These are phyloP conservation scores for Kitagawia praeruptora DNA, from an alignment of 129 eudicot genomes.

Conservation along the genomic window DNA sequence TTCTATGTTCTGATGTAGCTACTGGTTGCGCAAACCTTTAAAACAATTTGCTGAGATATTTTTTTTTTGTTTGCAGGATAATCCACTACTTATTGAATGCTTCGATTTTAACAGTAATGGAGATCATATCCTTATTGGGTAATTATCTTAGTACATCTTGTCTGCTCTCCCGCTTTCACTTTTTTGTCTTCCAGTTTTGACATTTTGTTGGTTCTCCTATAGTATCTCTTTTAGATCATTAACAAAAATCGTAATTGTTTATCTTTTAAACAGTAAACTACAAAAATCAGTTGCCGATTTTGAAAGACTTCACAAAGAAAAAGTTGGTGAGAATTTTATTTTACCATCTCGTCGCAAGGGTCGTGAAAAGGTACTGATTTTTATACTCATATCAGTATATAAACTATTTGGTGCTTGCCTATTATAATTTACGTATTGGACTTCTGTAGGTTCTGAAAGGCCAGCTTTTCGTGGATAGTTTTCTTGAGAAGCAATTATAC, in stretches of 20 bases:
- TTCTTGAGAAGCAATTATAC: slow-evolving; percentile 50
- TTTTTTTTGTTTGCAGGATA: slow-evolving; percentile 40
- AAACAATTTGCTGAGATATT: not conserved
- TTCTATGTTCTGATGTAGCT: not conserved
- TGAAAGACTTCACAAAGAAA: slow-evolving; percentile 51
- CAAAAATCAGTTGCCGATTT: slow-evolving; percentile 65
- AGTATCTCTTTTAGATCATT: not conserved
- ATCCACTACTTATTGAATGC: slow-evolving; percentile 82
- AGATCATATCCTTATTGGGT: slow-evolving; percentile 82
- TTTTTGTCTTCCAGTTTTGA: not conserved
- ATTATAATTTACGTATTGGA: not conserved
- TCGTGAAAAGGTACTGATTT: slow-evolving; percentile 55
- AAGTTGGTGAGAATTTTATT: slow-evolving; percentile 47
- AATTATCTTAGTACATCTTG: slow-evolving; percentile 7
- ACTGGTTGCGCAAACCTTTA: not conserved
- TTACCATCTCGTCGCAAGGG: slow-evolving; percentile 40
- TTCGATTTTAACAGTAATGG: slow-evolving; percentile 89
- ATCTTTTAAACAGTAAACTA: slow-evolving; percentile 40
- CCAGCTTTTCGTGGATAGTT: slow-evolving; percentile 64
- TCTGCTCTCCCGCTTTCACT: not conserved
- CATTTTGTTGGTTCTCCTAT: not conserved
- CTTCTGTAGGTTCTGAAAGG: slow-evolving; percentile 65
- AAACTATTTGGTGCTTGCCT: not conserved
- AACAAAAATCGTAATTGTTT: not conserved
- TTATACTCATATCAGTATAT: not conserved